Evolutionary conservation across 305 asterid genomes (phyloP), one percentile per base, ranked within the genome.

Genomic region (Solanum hybrid): DNA sequence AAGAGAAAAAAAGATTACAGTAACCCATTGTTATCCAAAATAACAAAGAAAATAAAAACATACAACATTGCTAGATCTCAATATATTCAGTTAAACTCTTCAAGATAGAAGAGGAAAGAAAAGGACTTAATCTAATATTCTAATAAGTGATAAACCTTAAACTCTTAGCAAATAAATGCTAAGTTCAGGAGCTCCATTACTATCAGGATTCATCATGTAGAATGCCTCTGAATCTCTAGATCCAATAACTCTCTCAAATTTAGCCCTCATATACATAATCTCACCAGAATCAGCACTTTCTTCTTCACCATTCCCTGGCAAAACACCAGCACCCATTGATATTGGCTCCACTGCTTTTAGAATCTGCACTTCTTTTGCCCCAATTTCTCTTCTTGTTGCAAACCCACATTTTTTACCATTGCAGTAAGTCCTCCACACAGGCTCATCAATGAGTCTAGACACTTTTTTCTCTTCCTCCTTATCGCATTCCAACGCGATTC

Each of bases 131-230:
- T 51, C 88, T 85, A 85, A 56, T 36, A 85, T 56, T 19, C 77
- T 85, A 84, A 31, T 87, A 38, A 27, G 40, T 71, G 81, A 17
- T 32, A 77, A 19, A 31, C 12, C 85, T 88, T 85, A 92, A n/a
- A 93, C 91, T 93, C 94, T 93, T 29, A 94, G 93, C 90, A 94
- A 89, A 88, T 94, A 94, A 90, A 94, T 90, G 60, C 95, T 93
- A 85, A 94, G 95, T 87, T 94, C 96, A 87, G 96, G 94, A 51
- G 95, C 94, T 37, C 94, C 94, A 88, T 93, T 90, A 80, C 91
- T 91, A 89, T 94, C 96, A 64, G 96, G 96, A 73, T 94, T 93
- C 93, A 94, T 91, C 96, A 94, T 94, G 73, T 94, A 94, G 81
- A 94, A 92, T 34, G 96, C 96, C 90, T 94, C 95, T 2, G 95